Evolutionary conservation across 1,284 basidiomycete genomes (phyloP).

Genomic region (Apiotrichum akiyoshidainum): DNA sequence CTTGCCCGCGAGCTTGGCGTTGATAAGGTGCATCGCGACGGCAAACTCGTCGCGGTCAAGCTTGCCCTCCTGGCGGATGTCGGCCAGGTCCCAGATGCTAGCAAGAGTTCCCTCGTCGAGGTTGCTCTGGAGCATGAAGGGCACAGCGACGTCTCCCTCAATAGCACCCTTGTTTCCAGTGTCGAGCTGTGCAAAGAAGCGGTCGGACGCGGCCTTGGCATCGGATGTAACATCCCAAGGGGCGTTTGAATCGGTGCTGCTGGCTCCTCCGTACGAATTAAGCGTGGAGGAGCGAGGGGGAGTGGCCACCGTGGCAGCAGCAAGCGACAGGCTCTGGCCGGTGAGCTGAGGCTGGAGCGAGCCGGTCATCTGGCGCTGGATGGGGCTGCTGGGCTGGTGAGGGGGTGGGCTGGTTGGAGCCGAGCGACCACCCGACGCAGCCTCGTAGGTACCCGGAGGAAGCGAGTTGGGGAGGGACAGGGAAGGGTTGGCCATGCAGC

Average conservation of each 20-base stretch:
- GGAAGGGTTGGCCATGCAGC: constrained; percentile 76
- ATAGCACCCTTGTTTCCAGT: constrained; percentile 71
- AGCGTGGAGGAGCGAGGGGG: constrained; percentile 24
- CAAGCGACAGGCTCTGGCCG: constrained; percentile 33
- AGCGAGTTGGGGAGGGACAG: constrained; percentile 71
- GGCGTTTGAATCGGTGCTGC: constrained; percentile 35
- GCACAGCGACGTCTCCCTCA: constrained; percentile 90
- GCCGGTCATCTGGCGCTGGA: constrained; percentile 54
- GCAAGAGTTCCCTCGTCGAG: constrained; percentile 80
- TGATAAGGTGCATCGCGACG: constrained; percentile 92
- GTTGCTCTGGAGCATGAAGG: constrained; percentile 92
- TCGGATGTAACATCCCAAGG: constrained; percentile 79
- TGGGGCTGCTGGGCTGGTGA: constrained; percentile 32
- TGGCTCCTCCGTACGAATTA: neutral
- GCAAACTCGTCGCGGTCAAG: constrained; percentile 92
- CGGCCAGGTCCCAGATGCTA: constrained; percentile 92
- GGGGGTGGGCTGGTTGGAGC: constrained; percentile 33
- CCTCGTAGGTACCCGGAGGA: constrained; percentile 88
- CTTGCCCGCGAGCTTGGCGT: constrained; percentile 77
- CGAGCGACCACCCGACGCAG: constrained; percentile 60
- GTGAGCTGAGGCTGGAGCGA: constrained; percentile 54
- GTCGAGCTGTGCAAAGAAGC: constrained; percentile 81
- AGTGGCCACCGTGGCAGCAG: constrained; percentile 8
- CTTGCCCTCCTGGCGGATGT: constrained; percentile 82
- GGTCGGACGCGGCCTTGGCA: constrained; percentile 78